Conservation (phyloP, 306 rosid genomes). For the Quercus engelmannii region DNA sequence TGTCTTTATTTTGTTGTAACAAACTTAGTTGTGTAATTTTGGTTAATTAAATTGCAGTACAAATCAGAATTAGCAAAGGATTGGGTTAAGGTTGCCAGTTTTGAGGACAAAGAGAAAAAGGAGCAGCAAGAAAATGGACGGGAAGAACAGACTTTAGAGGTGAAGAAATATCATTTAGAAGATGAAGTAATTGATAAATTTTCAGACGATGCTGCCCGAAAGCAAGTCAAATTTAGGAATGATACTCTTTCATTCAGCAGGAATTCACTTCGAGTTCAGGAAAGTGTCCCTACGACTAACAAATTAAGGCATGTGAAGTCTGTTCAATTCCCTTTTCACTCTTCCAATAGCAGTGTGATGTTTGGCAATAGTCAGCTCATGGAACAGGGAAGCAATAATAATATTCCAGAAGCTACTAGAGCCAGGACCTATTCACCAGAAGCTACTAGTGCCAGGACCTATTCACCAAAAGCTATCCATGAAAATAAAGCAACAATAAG, state of each 20-base stretch:
- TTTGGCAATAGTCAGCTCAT: conserved; percentile 24
- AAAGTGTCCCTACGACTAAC: conserved; percentile 24
- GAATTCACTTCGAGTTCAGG: conserved; percentile 28
- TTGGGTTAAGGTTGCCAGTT: conserved; percentile 18
- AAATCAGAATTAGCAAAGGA: conserved; percentile 24
- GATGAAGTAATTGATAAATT: conserved; percentile 27
- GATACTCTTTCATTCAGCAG: conserved; percentile 22
- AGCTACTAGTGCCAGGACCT: conserved; percentile 23
- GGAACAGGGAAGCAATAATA: conserved; percentile 33
- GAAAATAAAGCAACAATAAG: conserved; percentile 25
- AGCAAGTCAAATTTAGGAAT: conserved; percentile 28
- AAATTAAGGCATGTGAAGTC: conserved; percentile 39
- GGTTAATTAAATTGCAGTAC: conserved; percentile 47
- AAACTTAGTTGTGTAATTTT: conserved; percentile 16
- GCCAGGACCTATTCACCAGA: conserved; percentile 22
- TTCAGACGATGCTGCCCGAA: conserved; percentile 33
- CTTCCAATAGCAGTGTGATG: conserved; percentile 30
- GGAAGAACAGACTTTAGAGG: conserved; percentile 11
- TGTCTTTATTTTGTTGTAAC: neutral
- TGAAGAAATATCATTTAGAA: conserved; percentile 27
- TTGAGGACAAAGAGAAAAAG: conserved; percentile 23
- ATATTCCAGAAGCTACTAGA: conserved; percentile 20
- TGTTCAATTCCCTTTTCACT: conserved; percentile 28
- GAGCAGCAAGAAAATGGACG: conserved; percentile 24
- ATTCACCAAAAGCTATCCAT: neutral